Evolutionary conservation across 2,329 filamentous ascomycete species (phyloP).

Genomic region (Aspergillus quadrilineatus): DNA sequence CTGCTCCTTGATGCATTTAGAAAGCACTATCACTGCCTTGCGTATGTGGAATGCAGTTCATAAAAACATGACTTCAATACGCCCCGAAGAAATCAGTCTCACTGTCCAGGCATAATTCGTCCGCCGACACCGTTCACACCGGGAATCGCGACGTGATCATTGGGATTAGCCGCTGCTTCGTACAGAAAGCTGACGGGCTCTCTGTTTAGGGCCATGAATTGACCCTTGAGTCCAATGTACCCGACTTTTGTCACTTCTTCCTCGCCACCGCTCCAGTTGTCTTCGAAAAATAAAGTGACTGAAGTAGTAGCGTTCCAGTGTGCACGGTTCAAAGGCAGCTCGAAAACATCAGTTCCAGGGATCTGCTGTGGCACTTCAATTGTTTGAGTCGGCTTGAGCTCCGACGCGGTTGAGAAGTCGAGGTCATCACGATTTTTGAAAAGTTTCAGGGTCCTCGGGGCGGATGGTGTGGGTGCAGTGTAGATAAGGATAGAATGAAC

Average conservation of each 20-base stretch:
- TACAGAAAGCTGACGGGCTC: constrained; percentile 86
- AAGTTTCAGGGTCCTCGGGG: constrained; percentile 80
- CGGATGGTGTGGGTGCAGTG: constrained; percentile 66
- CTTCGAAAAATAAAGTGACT: constrained; percentile 82
- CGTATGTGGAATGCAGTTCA: neutral
- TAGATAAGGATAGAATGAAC: constrained; percentile 86
- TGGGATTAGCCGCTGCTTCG: constrained; percentile 88
- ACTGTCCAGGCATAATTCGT: constrained; percentile 45
- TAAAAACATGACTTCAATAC: neutral
- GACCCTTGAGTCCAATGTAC: constrained; percentile 90
- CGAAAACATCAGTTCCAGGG: constrained; percentile 65
- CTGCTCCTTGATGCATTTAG: constrained; percentile 7
- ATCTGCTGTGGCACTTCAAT: constrained; percentile 74
- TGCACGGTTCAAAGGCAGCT: constrained; percentile 82
- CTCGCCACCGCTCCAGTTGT: constrained; percentile 80
- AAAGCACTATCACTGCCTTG: neutral
- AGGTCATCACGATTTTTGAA: constrained; percentile 84
- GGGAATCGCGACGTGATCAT: constrained; percentile 65
- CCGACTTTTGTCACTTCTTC: constrained; percentile 75
- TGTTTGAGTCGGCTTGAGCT: constrained; percentile 69
- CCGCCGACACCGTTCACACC: constrained; percentile 42
- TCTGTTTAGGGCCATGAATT: constrained; percentile 82
- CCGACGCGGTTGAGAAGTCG: constrained; percentile 75
- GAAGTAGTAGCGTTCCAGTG: constrained; percentile 82
- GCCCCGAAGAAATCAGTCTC: constrained; percentile 10